These are phyloP conservation scores for Neocucurbitaria cava DNA, from an alignment of 2,329 filamentous ascomycete genomes.

Conservation along the genomic window DNA sequence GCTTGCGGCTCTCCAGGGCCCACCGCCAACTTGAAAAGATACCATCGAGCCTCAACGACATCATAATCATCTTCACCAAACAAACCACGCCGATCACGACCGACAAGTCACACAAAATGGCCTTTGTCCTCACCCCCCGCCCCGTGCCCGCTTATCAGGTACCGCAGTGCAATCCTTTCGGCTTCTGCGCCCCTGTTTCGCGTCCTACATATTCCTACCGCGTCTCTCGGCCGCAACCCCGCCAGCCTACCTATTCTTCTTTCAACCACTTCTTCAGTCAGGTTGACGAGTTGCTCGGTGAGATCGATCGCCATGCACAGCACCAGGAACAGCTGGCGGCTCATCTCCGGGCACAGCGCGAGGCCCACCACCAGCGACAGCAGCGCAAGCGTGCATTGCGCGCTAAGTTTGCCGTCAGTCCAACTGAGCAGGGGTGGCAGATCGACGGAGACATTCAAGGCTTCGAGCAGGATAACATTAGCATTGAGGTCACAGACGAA, in stretches of 20 bases:
- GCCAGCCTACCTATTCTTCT: constrained; percentile 30
- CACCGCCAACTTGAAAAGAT: constrained; percentile 38
- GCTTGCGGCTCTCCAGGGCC: constrained; percentile 12
- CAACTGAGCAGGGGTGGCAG: constrained; percentile 40
- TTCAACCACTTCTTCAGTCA: constrained; percentile 44
- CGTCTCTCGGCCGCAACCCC: constrained; percentile 20
- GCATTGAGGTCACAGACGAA: constrained; percentile 43
- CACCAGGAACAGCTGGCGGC: constrained; percentile 27
- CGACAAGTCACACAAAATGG: constrained; percentile 32
- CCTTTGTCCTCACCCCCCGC: constrained; percentile 42
- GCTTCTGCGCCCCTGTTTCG: constrained; percentile 29
- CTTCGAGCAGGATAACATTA: constrained; percentile 45
- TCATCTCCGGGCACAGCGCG: constrained; percentile 37
- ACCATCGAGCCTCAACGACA: constrained; percentile 22
- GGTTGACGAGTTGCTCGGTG: constrained; percentile 40
- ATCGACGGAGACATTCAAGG: constrained; percentile 42
- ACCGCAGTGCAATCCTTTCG: constrained; percentile 38
- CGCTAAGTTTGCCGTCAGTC: constrained; percentile 40
- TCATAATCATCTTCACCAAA: constrained; percentile 10
- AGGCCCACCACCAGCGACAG: constrained; percentile 36
- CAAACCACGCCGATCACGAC: constrained; percentile 1
- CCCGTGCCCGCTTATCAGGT: constrained; percentile 40
- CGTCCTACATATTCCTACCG: constrained; percentile 29
- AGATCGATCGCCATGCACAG: constrained; percentile 33
- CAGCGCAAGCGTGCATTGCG: constrained; percentile 40